phyloP scores from a whole-genome alignment of 495 filamentous ascomycete species.

The Sporormia fimetaria region DNA sequence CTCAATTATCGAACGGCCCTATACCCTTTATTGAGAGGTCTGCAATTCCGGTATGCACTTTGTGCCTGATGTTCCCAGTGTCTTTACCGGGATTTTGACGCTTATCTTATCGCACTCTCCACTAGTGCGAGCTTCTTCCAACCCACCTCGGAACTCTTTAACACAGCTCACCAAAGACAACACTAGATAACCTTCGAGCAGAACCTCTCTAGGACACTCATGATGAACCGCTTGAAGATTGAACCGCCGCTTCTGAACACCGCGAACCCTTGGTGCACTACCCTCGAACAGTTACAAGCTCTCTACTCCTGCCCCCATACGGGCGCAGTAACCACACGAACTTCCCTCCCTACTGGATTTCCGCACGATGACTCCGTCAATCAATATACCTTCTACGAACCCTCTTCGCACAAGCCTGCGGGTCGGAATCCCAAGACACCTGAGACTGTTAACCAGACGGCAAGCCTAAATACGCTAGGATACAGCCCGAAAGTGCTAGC shows the following conservation, averaged over 20 bases:
- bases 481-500: slow-evolving; percentile 34
- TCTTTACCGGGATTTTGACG: too few species aligned
- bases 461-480: slow-evolving; percentile 36
- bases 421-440: slow-evolving; percentile 2
- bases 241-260: slow-evolving; percentile 58
- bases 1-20: too few species aligned
- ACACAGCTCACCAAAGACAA: too few species aligned
- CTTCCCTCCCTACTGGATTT: slow-evolving; percentile 49
- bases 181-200: too few species aligned
- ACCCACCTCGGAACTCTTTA: too few species aligned
- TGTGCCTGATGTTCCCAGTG: too few species aligned
- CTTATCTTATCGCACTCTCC: too few species aligned
- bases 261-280: slow-evolving; percentile 58
- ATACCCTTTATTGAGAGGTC: too few species aligned
- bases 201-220: background rate
- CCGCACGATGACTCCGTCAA: slow-evolving; percentile 39
- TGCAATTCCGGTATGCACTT: too few species aligned
- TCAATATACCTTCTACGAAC: slow-evolving; percentile 36
- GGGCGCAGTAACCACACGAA: slow-evolving; percentile 60
- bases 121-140: too few species aligned
- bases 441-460: slow-evolving; percentile 15
- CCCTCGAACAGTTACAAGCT: slow-evolving; percentile 41
- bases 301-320: slow-evolving; percentile 49
- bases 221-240: slow-evolving; percentile 32
- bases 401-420: slow-evolving; percentile 16